phyloP scores from a whole-genome alignment of 306 rosid species.

The Parietaria judaica region DNA sequence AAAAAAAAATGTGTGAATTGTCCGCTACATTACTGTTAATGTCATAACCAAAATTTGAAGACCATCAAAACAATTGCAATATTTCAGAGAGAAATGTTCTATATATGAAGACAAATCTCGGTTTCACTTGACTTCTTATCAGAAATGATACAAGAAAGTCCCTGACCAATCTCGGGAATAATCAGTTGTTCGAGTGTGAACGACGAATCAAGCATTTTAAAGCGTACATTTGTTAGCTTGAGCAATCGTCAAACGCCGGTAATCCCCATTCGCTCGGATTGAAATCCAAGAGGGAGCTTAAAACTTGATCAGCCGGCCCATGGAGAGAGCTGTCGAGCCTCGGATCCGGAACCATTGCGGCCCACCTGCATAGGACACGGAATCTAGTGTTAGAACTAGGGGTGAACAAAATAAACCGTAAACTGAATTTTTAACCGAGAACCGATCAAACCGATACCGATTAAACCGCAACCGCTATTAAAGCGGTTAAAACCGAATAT shows the following conservation, averaged over 20 bases:
- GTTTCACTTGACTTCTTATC: too few species aligned
- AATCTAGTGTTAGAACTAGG: constrained; percentile 11
- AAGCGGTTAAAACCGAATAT: too few species aligned
- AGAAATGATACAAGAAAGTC: too few species aligned
- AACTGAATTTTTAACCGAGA: too few species aligned
- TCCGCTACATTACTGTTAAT: too few species aligned
- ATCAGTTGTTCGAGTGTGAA: not conserved
- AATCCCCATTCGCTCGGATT: constrained; percentile 76
- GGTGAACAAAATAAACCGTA: not conserved
- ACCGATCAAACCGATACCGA: too few species aligned
- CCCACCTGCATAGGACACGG: constrained; percentile 45
- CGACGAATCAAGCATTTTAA: not conserved
- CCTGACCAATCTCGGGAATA: not conserved
- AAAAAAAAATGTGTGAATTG: too few species aligned
- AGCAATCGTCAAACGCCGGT: constrained; percentile 64
- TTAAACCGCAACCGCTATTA: too few species aligned
- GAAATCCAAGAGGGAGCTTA: constrained; percentile 72
- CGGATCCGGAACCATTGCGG: constrained; percentile 87
- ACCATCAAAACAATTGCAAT: too few species aligned
- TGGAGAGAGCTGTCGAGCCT: constrained; percentile 64
- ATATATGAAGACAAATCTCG: too few species aligned
- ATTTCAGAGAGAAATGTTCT: too few species aligned
- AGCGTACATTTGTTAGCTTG: constrained; percentile 22
- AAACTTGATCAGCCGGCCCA: constrained; percentile 62
- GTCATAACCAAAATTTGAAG: too few species aligned